A percentile compares a stretch with the other conserved stretches of the same genome.
These are phyloP conservation scores for Solanum arcanum DNA, from an alignment of 257 asterid species.

Conservation along the genomic window DNA sequence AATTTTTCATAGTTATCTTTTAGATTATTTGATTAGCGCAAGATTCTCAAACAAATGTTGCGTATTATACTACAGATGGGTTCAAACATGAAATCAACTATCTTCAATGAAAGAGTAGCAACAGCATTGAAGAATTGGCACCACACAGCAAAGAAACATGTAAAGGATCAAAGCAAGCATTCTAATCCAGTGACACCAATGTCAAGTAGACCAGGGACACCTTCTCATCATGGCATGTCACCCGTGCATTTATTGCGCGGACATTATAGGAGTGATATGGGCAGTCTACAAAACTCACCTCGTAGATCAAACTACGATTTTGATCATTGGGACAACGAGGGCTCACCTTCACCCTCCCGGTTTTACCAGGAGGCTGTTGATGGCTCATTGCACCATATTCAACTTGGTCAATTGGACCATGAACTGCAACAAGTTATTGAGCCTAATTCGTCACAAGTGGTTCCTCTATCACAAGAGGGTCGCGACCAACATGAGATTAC, in stretches of 20 bases:
- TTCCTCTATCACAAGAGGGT: background rate
- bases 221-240: slow-evolving; percentile 40
- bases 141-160: slow-evolving; percentile 67
- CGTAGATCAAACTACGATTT: slow-evolving; percentile 12
- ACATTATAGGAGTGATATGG: slow-evolving; percentile 33
- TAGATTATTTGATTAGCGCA: background rate
- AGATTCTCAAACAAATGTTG: background rate
- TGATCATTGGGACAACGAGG: slow-evolving; percentile 29
- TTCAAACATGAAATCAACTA: slow-evolving; percentile 74
- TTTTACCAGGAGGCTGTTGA: slow-evolving; percentile 14
- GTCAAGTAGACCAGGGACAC: slow-evolving; percentile 58
- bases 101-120: slow-evolving; percentile 72
- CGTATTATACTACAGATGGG: slow-evolving; percentile 53
- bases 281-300: slow-evolving; percentile 20
- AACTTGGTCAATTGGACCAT: background rate
- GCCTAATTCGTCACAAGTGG: background rate
- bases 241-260: slow-evolving; percentile 64
- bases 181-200: slow-evolving; percentile 31
- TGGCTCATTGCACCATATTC: slow-evolving; percentile 10
- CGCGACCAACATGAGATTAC: background rate
- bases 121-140: slow-evolving; percentile 75
- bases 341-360: slow-evolving; percentile 31
- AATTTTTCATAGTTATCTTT: too few relatives aligned
- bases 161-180: slow-evolving; percentile 39
- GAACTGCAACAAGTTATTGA: background rate